Evolutionary conservation across 768 basidiomycete genomes (phyloP).

Genomic region (Serendipita sp.): DNA sequence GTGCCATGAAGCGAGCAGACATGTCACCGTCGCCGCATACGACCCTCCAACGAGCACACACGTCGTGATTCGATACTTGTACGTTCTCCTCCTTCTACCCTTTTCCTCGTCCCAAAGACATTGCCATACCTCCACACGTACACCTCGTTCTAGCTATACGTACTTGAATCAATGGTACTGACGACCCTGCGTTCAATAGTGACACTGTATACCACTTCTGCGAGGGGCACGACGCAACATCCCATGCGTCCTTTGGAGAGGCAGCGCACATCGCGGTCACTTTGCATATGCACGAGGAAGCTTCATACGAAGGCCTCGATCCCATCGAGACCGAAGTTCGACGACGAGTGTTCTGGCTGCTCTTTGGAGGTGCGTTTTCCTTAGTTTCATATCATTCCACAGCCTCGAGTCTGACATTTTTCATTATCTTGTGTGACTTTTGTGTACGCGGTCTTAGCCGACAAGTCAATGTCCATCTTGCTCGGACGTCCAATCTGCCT

Average conservation of each 20-base stretch:
- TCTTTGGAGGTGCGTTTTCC: conserved; percentile 57
- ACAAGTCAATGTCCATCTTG: conserved; percentile 79
- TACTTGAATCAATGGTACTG: not conserved
- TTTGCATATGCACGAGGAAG: conserved; percentile 74
- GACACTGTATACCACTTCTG: conserved; percentile 80
- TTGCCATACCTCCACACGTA: conserved; percentile 17
- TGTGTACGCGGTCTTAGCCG: conserved; percentile 32
- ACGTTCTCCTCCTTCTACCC: conserved; percentile 19
- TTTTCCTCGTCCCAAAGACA: not conserved
- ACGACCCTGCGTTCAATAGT: conserved; percentile 23
- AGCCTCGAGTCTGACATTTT: conserved; percentile 8
- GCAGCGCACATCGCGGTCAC: conserved; percentile 72
- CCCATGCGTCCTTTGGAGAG: conserved; percentile 77
- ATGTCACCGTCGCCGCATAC: conserved; percentile 63
- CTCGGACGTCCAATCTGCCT: conserved; percentile 73
- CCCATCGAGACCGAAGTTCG: conserved; percentile 79
- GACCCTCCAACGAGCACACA: conserved; percentile 74
- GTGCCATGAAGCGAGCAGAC: conserved; percentile 68
- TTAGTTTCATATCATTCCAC: not conserved
- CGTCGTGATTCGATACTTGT: conserved; percentile 83
- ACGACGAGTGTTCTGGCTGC: conserved; percentile 76
- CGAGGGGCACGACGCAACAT: conserved; percentile 73
- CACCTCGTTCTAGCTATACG: not conserved
- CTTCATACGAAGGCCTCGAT: conserved; percentile 63
- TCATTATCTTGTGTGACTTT: conserved; percentile 6